These are phyloP conservation scores for Linnemannia exigua DNA, from an alignment of 192 early-diverging fungal genomes.

Conservation along the genomic window DNA sequence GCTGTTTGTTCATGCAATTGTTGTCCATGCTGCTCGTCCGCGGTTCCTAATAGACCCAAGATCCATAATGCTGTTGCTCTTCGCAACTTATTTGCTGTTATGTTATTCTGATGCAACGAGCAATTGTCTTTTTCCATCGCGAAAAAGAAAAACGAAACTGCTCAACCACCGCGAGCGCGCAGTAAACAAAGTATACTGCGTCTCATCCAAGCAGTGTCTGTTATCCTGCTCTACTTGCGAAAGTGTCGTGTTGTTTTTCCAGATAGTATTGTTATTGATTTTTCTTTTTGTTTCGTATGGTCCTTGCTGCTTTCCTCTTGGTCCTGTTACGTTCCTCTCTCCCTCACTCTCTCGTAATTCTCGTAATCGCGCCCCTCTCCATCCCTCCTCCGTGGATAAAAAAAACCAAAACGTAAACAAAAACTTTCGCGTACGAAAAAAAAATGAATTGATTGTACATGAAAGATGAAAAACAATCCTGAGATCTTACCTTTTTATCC, in stretches of 20 bases:
- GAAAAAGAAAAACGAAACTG: not conserved
- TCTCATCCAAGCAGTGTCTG: not conserved
- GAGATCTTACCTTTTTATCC: conserved; percentile 45
- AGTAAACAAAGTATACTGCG: not conserved
- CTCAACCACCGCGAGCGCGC: not conserved
- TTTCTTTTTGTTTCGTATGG: not conserved
- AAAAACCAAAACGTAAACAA: too few species aligned
- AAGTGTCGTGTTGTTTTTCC: not conserved
- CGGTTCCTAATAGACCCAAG: too few species aligned
- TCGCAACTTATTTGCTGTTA: not conserved
- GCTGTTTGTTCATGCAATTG: too few species aligned
- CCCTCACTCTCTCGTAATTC: too few species aligned
- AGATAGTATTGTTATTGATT: not conserved
- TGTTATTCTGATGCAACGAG: not conserved
- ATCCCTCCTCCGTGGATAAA: too few species aligned
- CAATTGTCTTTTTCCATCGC: not conserved
- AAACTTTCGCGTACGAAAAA: not conserved
- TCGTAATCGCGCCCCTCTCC: too few species aligned
- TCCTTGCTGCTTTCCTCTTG: too few species aligned
- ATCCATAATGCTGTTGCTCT: not conserved
- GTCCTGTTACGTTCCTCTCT: too few species aligned
- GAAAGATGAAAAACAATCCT: not conserved
- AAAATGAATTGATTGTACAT: not conserved
- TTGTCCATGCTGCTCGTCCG: too few species aligned
- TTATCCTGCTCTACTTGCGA: not conserved